phyloP scores from a whole-genome alignment of 192 early-diverging fungal genomes.

The Linnemannia zychae region DNA sequence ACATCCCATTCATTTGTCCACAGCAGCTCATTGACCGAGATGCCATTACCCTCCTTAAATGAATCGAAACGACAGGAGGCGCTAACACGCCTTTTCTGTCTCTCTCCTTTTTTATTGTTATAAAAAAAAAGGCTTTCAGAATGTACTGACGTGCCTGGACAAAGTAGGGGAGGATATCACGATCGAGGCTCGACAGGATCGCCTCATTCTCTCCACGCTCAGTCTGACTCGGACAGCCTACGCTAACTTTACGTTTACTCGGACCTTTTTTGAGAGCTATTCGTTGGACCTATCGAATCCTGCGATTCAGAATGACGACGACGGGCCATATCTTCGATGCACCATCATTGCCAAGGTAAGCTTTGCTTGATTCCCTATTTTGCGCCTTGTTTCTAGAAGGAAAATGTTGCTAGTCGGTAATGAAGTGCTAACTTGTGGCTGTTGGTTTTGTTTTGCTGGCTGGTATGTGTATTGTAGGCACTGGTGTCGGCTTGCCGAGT shows the following conservation, averaged over 20 bases:
- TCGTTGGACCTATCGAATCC: conserved; percentile 43
- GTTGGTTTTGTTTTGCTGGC: neutral
- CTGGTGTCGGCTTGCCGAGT: conserved; percentile 46
- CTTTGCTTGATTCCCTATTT: too few relatives aligned
- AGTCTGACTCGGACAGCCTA: conserved; percentile 79
- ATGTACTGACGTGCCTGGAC: conserved; percentile 68
- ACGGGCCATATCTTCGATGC: conserved; percentile 44
- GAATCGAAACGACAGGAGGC: neutral
- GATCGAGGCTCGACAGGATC: conserved; percentile 67
- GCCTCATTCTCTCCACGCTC: conserved; percentile 69
- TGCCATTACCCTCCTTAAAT: neutral
- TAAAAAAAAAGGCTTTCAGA: conserved; percentile 60
- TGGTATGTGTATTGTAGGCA: conserved; percentile 17
- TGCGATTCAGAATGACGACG: conserved; percentile 23
- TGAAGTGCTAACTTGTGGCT: neutral
- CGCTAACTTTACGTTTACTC: conserved; percentile 66
- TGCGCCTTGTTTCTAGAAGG: too few relatives aligned
- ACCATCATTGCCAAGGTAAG: conserved; percentile 39
- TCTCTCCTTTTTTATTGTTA: neutral
- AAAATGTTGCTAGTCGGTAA: too few relatives aligned
- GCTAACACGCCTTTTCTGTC: neutral
- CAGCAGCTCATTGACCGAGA: neutral
- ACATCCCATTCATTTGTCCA: neutral
- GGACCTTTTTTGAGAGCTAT: conserved; percentile 78
- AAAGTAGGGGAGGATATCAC: conserved; percentile 75